Conservation (phyloP, 768 basidiomycete genomes). For the Leccinum boreale region DNA sequence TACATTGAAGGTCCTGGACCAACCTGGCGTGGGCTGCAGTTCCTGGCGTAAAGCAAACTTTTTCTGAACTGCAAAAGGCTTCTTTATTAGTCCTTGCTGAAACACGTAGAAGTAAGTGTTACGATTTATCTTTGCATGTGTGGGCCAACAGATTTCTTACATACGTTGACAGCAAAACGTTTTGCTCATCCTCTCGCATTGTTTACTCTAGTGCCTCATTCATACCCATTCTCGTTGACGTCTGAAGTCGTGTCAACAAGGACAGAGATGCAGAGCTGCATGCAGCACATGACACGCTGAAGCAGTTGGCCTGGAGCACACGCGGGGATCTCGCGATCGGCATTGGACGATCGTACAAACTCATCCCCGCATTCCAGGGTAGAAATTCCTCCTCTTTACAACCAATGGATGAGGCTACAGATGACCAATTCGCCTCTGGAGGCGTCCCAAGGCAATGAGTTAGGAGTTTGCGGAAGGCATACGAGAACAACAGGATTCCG, state of each 20-base stretch:
- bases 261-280: slow-evolving; percentile 75
- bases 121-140: background rate
- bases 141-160: background rate
- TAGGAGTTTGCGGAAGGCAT: slow-evolving; percentile 40
- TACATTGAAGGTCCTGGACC: slow-evolving; percentile 56
- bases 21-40: slow-evolving; percentile 55
- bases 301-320: slow-evolving; percentile 68
- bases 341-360: slow-evolving; percentile 49
- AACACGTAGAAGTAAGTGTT: slow-evolving; percentile 62
- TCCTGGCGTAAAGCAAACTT: slow-evolving; percentile 21
- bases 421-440: slow-evolving; percentile 18
- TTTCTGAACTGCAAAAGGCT: slow-evolving; percentile 32
- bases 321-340: slow-evolving; percentile 66
- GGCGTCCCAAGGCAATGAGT: slow-evolving; percentile 16
- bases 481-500: slow-evolving; percentile 58
- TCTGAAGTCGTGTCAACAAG: slow-evolving; percentile 75
- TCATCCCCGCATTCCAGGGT: slow-evolving; percentile 50
- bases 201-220: slow-evolving; percentile 63
- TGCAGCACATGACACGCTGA: slow-evolving; percentile 66
- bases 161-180: slow-evolving; percentile 49
- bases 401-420: slow-evolving; percentile 1
- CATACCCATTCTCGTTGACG: slow-evolving; percentile 38
- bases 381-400: background rate
- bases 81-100: slow-evolving; percentile 53
- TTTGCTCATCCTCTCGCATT: slow-evolving; percentile 64